Base-by-base conservation (phyloP, 805 yeast genomes). In the Kazachstania kunashirensis region DNA sequence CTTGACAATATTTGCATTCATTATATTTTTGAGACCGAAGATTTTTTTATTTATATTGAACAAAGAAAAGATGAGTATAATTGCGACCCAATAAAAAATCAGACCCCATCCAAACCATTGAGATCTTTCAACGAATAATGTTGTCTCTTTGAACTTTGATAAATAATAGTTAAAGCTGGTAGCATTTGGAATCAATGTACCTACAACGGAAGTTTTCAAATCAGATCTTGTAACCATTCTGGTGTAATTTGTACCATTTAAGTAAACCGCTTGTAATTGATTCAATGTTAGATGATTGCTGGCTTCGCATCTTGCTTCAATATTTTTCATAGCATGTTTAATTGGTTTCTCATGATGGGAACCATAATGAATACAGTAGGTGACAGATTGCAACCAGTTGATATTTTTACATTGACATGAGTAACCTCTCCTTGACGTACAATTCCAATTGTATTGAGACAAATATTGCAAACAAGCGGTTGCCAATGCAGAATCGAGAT, bases 41-140 rank as follows among this genome's bases (percentile, higher is more conserved):
- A 53, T 41, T 30, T 41, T 53, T 26, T 45, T 48, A 24, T 42
- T 38, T 15, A 61, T 27, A 38, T 63, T 61, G 34, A 47, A 36
- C 2, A 62, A 7, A 2, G 66, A 55, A 0, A 60, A 61, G 1
- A 62, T 25, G 0, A 50, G 29, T 18, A 68, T 34, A 12, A 68
- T 43, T 5, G 56, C 48, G 0, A 50, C 51, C 72, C 72, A 68
- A 38, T 53, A 67, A 39, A 63, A 63, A 18, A 66, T 52, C 26
- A 54, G 48, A n/a, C 71, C 73, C 72, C 72, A 68, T 9, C 68
- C 70, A 35, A 59, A 60, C 49, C 66, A 57, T 40, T 61, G 67
- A 14, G 68, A 61, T 33, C 63, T 51, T 18, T 55, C 40, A 7
- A 66, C 66, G 24, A 60, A 62, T 5, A 57, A 52, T 17, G 63